phyloP scores from a whole-genome alignment of 1,284 basidiomycete species.

The Moniliella sp. region DNA sequence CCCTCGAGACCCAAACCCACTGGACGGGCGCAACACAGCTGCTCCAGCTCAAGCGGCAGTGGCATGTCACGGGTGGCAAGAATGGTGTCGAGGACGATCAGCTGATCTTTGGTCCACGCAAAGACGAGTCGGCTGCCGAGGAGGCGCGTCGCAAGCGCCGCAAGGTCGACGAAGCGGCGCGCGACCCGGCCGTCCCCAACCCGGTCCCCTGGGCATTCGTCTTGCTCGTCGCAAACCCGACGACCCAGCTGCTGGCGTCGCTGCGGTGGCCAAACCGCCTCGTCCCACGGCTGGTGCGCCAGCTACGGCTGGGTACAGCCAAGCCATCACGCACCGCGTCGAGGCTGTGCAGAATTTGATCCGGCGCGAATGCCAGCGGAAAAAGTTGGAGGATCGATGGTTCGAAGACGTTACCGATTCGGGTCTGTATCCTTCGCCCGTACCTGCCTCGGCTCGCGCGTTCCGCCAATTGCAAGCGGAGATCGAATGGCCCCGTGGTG shows the following conservation, averaged over 20 bases:
- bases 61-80: conserved; percentile 17
- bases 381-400: conserved; percentile 20
- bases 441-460: conserved; percentile 12
- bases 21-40: conserved; percentile 19
- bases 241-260: no score
- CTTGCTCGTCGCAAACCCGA: no score
- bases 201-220: neutral
- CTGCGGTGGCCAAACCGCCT: neutral
- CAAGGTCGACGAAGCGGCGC: conserved; percentile 19
- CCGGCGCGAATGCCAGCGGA: conserved; percentile 22
- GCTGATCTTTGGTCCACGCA: conserved; percentile 18
- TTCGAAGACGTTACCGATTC: conserved; percentile 29
- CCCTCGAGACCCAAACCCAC: conserved; percentile 12
- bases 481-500: no score
- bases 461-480: conserved; percentile 29
- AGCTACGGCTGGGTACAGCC: conserved; percentile 17
- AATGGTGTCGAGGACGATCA: conserved; percentile 24
- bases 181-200: conserved; percentile 4
- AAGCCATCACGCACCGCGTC: conserved; percentile 24
- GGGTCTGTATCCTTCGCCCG: conserved; percentile 21
- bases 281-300: neutral
- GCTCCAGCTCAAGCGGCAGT: conserved; percentile 21
- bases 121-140: neutral
- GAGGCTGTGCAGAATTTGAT: conserved; percentile 25
- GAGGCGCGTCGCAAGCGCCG: conserved; percentile 19